Evolutionary conservation across 768 basidiomycete genomes (phyloP).

Genomic region (Amanita polypyramis): DNA sequence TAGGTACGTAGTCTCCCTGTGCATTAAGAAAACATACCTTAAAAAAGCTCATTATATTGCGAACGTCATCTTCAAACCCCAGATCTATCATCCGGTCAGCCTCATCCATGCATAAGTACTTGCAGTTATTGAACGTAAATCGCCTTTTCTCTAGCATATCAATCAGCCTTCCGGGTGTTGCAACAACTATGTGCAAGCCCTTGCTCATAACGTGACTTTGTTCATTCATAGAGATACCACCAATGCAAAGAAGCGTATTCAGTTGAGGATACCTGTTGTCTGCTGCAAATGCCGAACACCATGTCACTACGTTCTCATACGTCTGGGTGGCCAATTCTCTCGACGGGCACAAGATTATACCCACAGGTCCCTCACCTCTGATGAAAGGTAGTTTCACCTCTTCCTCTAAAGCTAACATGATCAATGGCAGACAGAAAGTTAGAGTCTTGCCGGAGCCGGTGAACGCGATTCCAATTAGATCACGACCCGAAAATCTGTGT

Average conservation of each 20-base stretch:
- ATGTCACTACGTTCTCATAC: constrained; percentile 84
- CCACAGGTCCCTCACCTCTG: constrained; percentile 95
- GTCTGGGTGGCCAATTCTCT: constrained; percentile 96
- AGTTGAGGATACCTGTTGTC: constrained; percentile 77
- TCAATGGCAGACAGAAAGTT: constrained; percentile 95
- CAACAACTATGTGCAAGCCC: constrained; percentile 92
- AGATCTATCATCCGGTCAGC: constrained; percentile 99
- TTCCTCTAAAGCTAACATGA: constrained; percentile 94
- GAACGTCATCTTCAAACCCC: constrained; percentile 97
- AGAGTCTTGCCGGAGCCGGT: constrained; percentile 98
- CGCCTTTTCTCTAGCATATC: constrained; percentile 97
- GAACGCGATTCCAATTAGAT: constrained; percentile 98
- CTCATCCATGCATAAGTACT: constrained; percentile 97
- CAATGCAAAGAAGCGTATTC: constrained; percentile 88
- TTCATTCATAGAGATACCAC: constrained; percentile 98
- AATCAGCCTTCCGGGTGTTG: constrained; percentile 92
- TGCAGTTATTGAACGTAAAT: constrained; percentile 90
- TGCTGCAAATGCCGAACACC: constrained; percentile 75
- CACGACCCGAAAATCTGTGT: constrained; percentile 82
- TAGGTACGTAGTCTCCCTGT: neutral
- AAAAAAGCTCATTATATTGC: constrained; percentile 99
- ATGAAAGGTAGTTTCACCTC: constrained; percentile 84
- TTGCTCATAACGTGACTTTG: constrained; percentile 85
- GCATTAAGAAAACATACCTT: constrained; percentile 44
- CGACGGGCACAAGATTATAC: constrained; percentile 91